Conservation (phyloP, 2,329 filamentous ascomycete genomes). For the Trichoderma sp. region DNA sequence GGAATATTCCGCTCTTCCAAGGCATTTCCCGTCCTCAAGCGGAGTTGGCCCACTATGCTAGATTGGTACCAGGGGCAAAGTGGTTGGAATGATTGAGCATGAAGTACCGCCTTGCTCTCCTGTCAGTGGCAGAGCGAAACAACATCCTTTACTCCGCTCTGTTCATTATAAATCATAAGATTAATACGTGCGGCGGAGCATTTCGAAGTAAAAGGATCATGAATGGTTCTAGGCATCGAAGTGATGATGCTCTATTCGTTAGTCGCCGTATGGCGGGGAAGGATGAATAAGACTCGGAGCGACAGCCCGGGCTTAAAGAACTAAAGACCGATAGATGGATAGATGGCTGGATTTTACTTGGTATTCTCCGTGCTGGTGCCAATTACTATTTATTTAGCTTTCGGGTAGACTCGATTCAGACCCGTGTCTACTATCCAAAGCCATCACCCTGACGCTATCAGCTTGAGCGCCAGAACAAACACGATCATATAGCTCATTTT, state of each 20-base stretch:
- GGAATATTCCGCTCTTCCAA: not conserved
- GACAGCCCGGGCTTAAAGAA: slow-evolving; percentile 6
- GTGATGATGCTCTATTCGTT: not conserved
- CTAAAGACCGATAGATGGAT: slow-evolving; percentile 2
- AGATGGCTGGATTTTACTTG: not conserved
- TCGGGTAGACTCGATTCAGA: not conserved
- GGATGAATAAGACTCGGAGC: not conserved
- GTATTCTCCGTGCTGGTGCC: not conserved
- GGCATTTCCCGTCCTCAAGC: not conserved
- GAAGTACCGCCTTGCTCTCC: not conserved
- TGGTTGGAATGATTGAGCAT: not conserved
- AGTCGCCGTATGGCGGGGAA: not conserved
- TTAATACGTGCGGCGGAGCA: not conserved
- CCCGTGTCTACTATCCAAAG: not conserved
- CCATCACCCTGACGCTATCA: not conserved
- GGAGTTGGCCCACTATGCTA: not conserved
- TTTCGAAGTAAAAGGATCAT: not conserved
- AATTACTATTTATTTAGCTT: not conserved
- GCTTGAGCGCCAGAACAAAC: not conserved
- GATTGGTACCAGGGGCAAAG: not conserved
- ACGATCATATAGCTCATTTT: not conserved
- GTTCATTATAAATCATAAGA: slow-evolving; percentile 1
- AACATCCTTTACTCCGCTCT: not conserved
- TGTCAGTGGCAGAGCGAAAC: not conserved
- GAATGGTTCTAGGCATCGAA: not conserved